Base-by-base conservation (phyloP, 2,329 filamentous ascomycete species). In the Ascochyta lentis region DNA sequence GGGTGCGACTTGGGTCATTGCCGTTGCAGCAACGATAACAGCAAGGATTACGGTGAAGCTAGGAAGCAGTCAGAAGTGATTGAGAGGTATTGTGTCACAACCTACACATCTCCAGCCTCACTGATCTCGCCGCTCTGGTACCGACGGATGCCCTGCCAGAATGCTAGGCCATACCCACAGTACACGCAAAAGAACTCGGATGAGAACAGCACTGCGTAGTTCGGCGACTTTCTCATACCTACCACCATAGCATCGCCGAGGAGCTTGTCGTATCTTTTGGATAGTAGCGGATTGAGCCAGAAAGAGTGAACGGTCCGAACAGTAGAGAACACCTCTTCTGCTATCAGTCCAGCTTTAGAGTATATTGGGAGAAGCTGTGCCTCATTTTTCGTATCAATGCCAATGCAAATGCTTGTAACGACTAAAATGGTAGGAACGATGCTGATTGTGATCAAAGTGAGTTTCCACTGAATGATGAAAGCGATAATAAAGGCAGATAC, bases 401-500 rank as follows among this genome's bases (percentile, higher is more conserved):
- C 67, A 8, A 79, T 61, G 43, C 70, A 74, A 0, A 71, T 42
- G 3, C 65, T 69, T 3, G 65, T 50, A 2, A 67, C 68, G 7
- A 74, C 26, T 2, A 74, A 44, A 42, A 81, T 79, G 0, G 76
- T 77, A 0, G 81, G 81, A 0, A 84, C 74, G 23, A 82, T 79
- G 40, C 75, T 77, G 33, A 81, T 74, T 13, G 76, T 79, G 64
- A 99, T 97, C 47, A 97, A 79, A 0, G 95, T 95, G 61, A 98
- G 80, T 76, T 95, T 96, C 91, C 94, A 97, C 76, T 90, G 96
- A 69, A 91, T 90, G 76, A 94, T 77, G 73, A 96, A 98, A 3
- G 90, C 92, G 62, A 99, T 94, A 51, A 98, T 79, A 65, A 98
- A 97, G 15, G 93, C 94, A 0, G 93, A 88, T 34, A 83, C 78